These are phyloP conservation scores for Umbelopsis sp. DNA, from an alignment of 192 early-diverging fungal genomes.

Conservation along the genomic window DNA sequence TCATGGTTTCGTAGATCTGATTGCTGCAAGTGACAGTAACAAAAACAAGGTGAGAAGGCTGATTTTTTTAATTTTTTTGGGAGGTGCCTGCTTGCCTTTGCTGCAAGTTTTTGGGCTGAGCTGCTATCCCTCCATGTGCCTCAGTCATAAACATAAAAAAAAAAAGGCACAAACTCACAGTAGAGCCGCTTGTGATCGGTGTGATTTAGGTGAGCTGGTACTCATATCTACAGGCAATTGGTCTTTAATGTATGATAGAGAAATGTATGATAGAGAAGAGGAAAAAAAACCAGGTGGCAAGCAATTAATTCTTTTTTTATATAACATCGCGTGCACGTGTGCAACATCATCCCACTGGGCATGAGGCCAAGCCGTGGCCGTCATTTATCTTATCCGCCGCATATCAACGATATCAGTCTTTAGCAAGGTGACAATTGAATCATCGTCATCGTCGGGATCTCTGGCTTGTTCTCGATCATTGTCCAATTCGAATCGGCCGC, in stretches of 20 bases:
- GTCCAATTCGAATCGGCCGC: conserved; percentile 8
- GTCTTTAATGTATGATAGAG: too few species aligned
- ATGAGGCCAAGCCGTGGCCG: conserved; percentile 1
- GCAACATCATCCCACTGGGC: background rate
- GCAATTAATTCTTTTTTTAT: background rate
- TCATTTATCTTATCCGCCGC: conserved; percentile 21
- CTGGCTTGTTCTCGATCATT: background rate
- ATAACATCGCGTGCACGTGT: conserved; percentile 6
- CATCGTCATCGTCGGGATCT: conserved; percentile 1
- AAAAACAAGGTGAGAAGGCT: background rate
- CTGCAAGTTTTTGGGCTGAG: background rate
- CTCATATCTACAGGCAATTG: background rate
- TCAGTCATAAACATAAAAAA: background rate
- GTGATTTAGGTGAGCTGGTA: conserved; percentile 6
- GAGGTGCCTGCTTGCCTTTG: background rate
- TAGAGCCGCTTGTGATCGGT: conserved; percentile 3
- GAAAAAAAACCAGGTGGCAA: background rate
- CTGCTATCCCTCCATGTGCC: background rate
- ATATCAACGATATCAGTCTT: conserved; percentile 20
- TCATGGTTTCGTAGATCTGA: conserved; percentile 26
- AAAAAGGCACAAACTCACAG: background rate
- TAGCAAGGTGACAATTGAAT: conserved; percentile 17
- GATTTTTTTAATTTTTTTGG: conserved; percentile 1
- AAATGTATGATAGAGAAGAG: background rate
- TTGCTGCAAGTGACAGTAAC: background rate